Base-by-base conservation (phyloP, 257 asterid genomes). In the Ehretia macrophylla region DNA sequence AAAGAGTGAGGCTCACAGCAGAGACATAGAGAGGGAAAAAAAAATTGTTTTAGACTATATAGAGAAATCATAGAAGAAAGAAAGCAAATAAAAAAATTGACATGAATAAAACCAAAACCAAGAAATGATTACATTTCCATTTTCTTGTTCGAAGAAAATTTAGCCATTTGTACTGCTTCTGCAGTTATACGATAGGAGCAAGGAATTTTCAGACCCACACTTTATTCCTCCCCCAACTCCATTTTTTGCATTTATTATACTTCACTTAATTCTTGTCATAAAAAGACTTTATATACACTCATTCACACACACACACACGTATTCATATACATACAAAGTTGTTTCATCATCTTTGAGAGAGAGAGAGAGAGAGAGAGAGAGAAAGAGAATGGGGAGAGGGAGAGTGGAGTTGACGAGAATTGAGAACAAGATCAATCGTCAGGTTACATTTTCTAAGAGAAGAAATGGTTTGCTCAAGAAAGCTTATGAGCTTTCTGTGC, bases 391-490 rank as follows among this genome's bases (percentile, higher is more conserved):
- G 98, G 98, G 98, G 54, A 85, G 98, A 77, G 98, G 98, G 8
- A 83, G 95, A 82, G 98, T 91, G 51, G 98, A 87, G 68, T 62
- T 91, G 83, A 85, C 85, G 83, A 85, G 95, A 55, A 91, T 91
- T 50, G 98, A 91, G 67, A 91, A 91, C 90, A 91, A 91, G 69
- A 91, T 91, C 72, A 91, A 91, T 75, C 80, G 98, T 51, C 98
- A 91, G 62, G 98, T 91, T 59, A 91, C 98, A 14, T 91, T 91
- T 68, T 91, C 96, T 0, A 91, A 87, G 85, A 72, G 98, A 58
- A 83, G 98, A 74, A 87, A 87, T 87, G 98, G 98, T 62, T 69
- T 91, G 42, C 81, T 91, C 27, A 91, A 91, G 86, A 91, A 91
- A 79, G 98, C 98, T 49, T 91, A 85, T 72, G 98, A 91, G 37